Percentiles rank a stretch among this genome's conserved stretches.
These are phyloP conservation scores for Oryza meyeriana DNA, from an alignment of 176 grass and related monocot species.

Conservation along the genomic window DNA sequence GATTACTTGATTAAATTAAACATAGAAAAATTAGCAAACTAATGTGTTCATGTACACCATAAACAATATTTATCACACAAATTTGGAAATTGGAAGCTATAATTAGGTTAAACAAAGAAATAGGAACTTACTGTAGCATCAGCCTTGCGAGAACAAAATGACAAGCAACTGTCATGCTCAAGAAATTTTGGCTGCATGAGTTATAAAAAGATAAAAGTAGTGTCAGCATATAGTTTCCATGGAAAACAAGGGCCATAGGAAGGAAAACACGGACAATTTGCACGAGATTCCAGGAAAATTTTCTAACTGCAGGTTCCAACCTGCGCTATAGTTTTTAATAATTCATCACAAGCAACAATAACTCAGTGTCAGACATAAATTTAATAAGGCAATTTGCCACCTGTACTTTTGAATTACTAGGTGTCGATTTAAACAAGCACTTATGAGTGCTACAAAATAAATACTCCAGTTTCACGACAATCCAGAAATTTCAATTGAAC, in stretches of 20 bases:
- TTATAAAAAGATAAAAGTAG: conserved; percentile 31
- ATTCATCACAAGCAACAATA: neutral
- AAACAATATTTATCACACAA: neutral
- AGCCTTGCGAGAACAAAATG: conserved; percentile 65
- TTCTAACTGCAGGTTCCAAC: neutral
- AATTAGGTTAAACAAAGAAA: conserved; percentile 25
- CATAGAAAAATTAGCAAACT: conserved; percentile 1
- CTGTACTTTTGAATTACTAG: neutral
- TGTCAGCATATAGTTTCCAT: conserved; percentile 15
- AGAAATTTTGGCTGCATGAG: conserved; percentile 50
- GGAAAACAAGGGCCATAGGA: conserved; percentile 12
- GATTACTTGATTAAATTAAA: conserved; percentile 8
- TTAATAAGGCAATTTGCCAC: neutral
- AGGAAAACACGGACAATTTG: conserved; percentile 27
- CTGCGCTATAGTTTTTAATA: neutral
- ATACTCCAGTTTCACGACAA: neutral
- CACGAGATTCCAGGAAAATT: neutral
- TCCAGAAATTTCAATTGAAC: neutral
- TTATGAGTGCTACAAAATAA: conserved; percentile 14
- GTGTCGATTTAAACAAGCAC: neutral
- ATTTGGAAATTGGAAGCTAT: neutral
- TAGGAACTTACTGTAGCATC: conserved; percentile 52
- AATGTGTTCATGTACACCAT: neutral
- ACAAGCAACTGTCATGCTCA: conserved; percentile 51
- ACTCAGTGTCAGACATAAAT: neutral